These are phyloP conservation scores for Nyssa sinensis DNA, from an alignment of 148 eudicot species.

Conservation along the genomic window DNA sequence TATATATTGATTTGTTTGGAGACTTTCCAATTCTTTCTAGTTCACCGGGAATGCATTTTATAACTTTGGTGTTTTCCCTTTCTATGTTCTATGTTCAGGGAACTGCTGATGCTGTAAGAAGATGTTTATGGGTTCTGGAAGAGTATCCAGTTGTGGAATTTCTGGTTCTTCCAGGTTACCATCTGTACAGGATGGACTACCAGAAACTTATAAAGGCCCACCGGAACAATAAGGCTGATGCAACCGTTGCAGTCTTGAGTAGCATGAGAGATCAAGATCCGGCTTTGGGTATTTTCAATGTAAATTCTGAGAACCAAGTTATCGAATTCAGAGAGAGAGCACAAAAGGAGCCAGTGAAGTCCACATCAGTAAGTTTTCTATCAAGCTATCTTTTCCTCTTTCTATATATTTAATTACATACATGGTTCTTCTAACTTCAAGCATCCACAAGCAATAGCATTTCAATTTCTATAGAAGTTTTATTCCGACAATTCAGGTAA, in stretches of 20 bases:
- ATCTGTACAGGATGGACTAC: conserved; percentile 82
- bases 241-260: conserved; percentile 56
- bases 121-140: conserved; percentile 65
- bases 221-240: conserved; percentile 50
- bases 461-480: conserved; percentile 4
- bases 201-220: conserved; percentile 62
- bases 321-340: conserved; percentile 27
- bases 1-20: no score
- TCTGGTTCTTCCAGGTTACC: conserved; percentile 75
- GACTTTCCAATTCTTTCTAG: neutral
- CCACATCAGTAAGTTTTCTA: conserved; percentile 24
- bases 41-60: neutral
- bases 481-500: conserved; percentile 26
- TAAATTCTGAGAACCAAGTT: conserved; percentile 42
- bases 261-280: conserved; percentile 27
- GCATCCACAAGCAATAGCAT: neutral
- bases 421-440: no score
- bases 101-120: conserved; percentile 79
- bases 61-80: conserved; percentile 1
- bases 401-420: neutral
- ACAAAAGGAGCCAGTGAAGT: conserved; percentile 1
- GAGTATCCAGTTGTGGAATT: conserved; percentile 55
- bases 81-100: conserved; percentile 41
- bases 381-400: neutral
- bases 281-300: conserved; percentile 49